Evolutionary conservation across 345 rosid genomes (phyloP).

Genomic region (Eucalyptus cloeziana): DNA sequence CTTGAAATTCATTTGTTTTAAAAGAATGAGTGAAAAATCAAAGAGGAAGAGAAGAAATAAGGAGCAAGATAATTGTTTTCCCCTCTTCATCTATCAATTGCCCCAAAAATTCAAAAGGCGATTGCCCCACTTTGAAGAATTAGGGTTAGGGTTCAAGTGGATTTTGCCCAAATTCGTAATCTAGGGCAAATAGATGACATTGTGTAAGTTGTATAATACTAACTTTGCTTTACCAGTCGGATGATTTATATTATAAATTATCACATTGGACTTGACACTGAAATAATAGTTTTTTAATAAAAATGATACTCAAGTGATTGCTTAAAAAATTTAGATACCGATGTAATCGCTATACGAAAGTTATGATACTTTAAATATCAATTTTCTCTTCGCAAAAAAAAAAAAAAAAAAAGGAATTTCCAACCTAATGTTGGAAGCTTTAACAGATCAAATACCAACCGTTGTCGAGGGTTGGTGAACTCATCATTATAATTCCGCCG

Average conservation of each 20-base stretch:
- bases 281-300: background rate
- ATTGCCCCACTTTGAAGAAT: background rate
- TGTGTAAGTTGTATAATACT: background rate
- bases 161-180: background rate
- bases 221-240: background rate
- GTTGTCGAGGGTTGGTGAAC: background rate
- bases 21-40: background rate
- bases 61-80: background rate
- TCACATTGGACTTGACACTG: accelerated
- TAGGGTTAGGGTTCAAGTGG: background rate
- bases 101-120: background rate
- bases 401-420: background rate
- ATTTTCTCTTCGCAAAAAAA: background rate
- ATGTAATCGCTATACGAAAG: accelerated
- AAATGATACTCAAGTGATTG: background rate
- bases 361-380: accelerated
- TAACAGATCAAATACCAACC: background rate
- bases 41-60: background rate
- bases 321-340: background rate
- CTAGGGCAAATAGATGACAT: background rate
- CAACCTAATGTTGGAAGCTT: background rate
- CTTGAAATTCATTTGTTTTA: background rate
- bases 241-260: background rate
- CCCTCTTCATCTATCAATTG: background rate
- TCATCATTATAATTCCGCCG: background rate